phyloP scores from a whole-genome alignment of 768 basidiomycete genomes.

The Tylopilus cervinicoccineus region DNA sequence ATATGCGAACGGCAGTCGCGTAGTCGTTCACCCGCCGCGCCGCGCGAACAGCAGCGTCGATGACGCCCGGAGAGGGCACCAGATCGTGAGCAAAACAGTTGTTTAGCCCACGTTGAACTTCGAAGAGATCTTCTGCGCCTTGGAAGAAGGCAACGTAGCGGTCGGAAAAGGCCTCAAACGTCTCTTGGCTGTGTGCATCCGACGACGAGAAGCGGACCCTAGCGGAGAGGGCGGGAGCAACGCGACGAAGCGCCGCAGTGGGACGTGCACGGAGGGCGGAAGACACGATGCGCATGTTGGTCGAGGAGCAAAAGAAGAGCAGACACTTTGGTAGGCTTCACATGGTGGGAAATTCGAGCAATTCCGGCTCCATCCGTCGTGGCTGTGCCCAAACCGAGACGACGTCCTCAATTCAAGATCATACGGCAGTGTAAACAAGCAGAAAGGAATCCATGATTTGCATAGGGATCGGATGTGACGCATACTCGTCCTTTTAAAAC shows the following conservation, averaged over 20 bases:
- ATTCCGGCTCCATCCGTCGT: slow-evolving; percentile 18
- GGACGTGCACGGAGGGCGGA: slow-evolving; percentile 63
- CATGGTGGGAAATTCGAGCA: slow-evolving; percentile 11
- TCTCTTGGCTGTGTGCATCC: slow-evolving; percentile 77
- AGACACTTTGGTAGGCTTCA: background rate
- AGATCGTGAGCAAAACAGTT: slow-evolving; percentile 99
- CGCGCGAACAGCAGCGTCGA: slow-evolving; percentile 85
- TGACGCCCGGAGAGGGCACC: slow-evolving; percentile 77
- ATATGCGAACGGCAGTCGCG: slow-evolving; percentile 92
- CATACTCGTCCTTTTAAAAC: no score
- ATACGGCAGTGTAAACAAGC: no score
- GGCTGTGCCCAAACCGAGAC: slow-evolving; percentile 12
- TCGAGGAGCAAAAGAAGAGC: slow-evolving; percentile 7
- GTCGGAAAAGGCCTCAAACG: slow-evolving; percentile 90
- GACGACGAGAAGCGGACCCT: slow-evolving; percentile 37
- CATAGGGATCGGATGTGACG: no score
- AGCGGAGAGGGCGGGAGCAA: slow-evolving; percentile 42
- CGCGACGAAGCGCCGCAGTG: slow-evolving; percentile 36
- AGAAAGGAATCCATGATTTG: no score
- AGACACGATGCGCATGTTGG: slow-evolving; percentile 57
- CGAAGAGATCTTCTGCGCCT: slow-evolving; percentile 91
- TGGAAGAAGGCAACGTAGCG: slow-evolving; percentile 95
- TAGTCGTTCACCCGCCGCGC: slow-evolving; percentile 94
- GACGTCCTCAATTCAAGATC: no score
- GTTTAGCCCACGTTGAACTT: slow-evolving; percentile 98